A percentile compares a stretch with the other conserved stretches of the same genome.
These are phyloP conservation scores for Mercurialis annua DNA, from an alignment of 345 rosid species.

Conservation along the genomic window DNA sequence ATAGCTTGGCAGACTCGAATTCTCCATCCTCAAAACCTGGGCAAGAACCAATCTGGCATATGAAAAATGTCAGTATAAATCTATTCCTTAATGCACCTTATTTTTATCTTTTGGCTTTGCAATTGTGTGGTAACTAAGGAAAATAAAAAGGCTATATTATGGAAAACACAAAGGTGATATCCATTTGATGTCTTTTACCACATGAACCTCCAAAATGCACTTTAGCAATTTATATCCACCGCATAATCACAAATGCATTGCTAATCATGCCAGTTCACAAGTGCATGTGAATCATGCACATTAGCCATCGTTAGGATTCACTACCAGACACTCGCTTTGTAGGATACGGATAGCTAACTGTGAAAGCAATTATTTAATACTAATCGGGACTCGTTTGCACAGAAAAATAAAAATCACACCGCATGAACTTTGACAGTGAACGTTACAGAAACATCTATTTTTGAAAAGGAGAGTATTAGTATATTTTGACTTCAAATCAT, in stretches of 20 bases:
- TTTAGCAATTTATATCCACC: background rate
- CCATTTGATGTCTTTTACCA: background rate
- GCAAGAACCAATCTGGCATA: slow-evolving; percentile 88
- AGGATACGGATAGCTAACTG: background rate
- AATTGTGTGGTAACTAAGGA: background rate
- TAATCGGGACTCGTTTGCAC: background rate
- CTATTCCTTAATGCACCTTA: slow-evolving; percentile 23
- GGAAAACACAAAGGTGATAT: background rate
- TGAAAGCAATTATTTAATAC: background rate
- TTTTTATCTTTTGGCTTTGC: slow-evolving; percentile 7
- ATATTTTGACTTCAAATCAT: background rate
- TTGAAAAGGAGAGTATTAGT: background rate
- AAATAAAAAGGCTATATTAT: background rate
- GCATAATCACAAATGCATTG: background rate
- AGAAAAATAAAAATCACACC: background rate
- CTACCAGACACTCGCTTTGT: background rate
- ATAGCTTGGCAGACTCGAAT: slow-evolving; percentile 78
- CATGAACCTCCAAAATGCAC: background rate
- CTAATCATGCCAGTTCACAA: background rate
- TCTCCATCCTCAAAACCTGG: slow-evolving; percentile 99
- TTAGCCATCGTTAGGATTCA: background rate
- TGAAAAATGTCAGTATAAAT: slow-evolving; percentile 30
- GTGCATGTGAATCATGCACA: background rate
- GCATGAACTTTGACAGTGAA: background rate
- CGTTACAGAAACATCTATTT: too few relatives aligned